A percentile compares a stretch with the other conserved stretches of the same genome.
Evolutionary conservation across 2,329 filamentous ascomycete genomes (phyloP).

Genomic region (Penicillium sp.): DNA sequence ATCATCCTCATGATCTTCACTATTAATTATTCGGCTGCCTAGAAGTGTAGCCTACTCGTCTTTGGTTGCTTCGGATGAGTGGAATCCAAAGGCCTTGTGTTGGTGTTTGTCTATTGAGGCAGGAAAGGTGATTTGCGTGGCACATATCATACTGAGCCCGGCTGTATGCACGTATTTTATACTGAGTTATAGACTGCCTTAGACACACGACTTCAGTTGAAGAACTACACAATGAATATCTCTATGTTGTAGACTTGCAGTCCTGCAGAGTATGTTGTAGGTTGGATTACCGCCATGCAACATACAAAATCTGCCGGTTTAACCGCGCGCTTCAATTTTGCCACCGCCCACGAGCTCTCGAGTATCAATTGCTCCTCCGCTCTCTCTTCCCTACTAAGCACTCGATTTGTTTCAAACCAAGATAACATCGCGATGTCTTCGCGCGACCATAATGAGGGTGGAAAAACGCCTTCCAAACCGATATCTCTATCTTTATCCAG

Average conservation of each 20-base stretch:
- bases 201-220: neutral
- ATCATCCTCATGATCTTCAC: neutral
- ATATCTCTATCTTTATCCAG: slow-evolving; percentile 43
- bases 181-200: neutral
- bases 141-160: neutral
- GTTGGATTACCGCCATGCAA: neutral
- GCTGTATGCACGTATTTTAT: neutral
- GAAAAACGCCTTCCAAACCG: slow-evolving; percentile 24
- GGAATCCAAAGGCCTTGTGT: neutral
- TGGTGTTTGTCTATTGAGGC: too few relatives aligned
- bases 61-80: neutral
- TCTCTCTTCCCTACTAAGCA: neutral
- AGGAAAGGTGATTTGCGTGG: too few relatives aligned
- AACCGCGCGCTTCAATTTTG: slow-evolving; percentile 18
- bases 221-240: neutral
- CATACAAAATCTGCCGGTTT: neutral
- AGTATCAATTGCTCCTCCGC: slow-evolving; percentile 7
- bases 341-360: slow-evolving; percentile 22
- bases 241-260: neutral
- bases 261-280: neutral
- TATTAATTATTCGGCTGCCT: neutral
- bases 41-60: neutral
- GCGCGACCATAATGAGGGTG: slow-evolving; percentile 3
- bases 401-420: neutral
- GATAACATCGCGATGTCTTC: slow-evolving; percentile 18